A percentile compares a stretch with the other conserved stretches of the same genome.
These are phyloP conservation scores for Solanum ossicruentum DNA, from an alignment of 257 asterid genomes.

Conservation along the genomic window DNA sequence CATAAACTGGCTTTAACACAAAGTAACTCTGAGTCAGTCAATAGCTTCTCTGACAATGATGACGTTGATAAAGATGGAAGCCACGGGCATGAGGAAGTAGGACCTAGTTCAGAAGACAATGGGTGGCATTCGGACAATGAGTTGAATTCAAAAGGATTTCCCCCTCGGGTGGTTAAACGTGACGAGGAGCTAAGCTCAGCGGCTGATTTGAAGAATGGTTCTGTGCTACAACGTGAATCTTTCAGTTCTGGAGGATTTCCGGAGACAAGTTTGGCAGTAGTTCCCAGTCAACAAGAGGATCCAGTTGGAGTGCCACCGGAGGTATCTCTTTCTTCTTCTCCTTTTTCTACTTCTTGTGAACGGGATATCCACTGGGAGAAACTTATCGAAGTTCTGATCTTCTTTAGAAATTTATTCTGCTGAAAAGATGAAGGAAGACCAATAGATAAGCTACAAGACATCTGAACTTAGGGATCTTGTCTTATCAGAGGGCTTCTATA, in stretches of 20 bases:
- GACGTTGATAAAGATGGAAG: conserved; percentile 59
- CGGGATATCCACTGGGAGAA: background rate
- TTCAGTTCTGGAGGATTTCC: conserved; percentile 24
- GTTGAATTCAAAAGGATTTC: conserved; percentile 38
- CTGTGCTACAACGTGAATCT: conserved; percentile 27
- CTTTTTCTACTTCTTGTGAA: background rate
- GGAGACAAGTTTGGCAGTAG: conserved; percentile 37
- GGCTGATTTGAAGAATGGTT: conserved; percentile 26
- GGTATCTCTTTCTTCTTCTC: conserved; percentile 29
- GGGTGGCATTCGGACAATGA: conserved; percentile 69
- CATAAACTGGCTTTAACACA: conserved; percentile 37
- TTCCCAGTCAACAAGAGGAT: conserved; percentile 50
- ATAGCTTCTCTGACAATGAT: conserved; percentile 75
- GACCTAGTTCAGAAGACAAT: conserved; percentile 29
- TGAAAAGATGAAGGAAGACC: background rate
- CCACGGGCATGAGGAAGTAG: conserved; percentile 33
- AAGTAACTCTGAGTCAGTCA: conserved; percentile 51
- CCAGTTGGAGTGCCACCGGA: conserved; percentile 75
- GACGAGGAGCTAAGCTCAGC: conserved; percentile 35
- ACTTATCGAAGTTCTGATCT: background rate
- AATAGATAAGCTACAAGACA: background rate
- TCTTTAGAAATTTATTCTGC: background rate
- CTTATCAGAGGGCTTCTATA: background rate
- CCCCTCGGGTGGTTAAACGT: conserved; percentile 34
- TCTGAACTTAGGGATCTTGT: background rate